Base-by-base conservation (phyloP, 1,284 basidiomycete genomes). In the Malassezia globosa region DNA sequence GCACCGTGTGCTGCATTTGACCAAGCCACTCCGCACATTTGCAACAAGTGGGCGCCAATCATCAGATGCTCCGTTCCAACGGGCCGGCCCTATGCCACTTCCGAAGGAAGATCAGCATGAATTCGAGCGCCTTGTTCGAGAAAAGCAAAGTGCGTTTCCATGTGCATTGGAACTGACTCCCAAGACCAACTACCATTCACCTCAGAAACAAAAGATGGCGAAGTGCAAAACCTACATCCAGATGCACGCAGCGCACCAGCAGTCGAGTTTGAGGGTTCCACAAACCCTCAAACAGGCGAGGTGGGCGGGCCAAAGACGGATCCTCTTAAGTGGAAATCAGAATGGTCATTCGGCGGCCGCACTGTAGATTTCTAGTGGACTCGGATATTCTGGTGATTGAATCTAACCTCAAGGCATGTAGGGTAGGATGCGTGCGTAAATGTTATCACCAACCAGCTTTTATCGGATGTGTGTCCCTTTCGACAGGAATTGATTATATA, bases 261-360 rank as follows among this genome's bases (percentile, higher is more conserved):
- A 33, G 65, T 71, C 1, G 75, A 77, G 39, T 79, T 79, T 46
- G 73, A 77, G 45, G 78, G 78, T 4, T 77, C 79, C 7, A 59
- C 63, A 1, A 79, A 79, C 61, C 78, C 78, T 3, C 61, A 61
- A 16, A 79, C 78, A 25, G 78, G 78, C 14, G 78, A 79, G 59
- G 58, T 74, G 7, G 78, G 77, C 0, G 78, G 78, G 0, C 78
- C 78, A 1, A 79, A 79, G 66, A 71, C 72, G 16, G 77, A 79
- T 59, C 78, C 78, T 16, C 72, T 79, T 47, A 66, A 53, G 23
- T 70, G 68, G 58, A 56, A 63, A 26, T 55, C 58, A 37, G 71
- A 72, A 36, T 72, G 70, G 70, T 61, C 63, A 2, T 72, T 63
- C 38, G 70, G 64, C 13, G 71, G 71, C 0, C 56, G 70, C 21